A percentile compares a stretch with the other conserved stretches of the same genome.
phyloP scores from a whole-genome alignment of 768 basidiomycete species.

The Pleurotus cornucopiae region DNA sequence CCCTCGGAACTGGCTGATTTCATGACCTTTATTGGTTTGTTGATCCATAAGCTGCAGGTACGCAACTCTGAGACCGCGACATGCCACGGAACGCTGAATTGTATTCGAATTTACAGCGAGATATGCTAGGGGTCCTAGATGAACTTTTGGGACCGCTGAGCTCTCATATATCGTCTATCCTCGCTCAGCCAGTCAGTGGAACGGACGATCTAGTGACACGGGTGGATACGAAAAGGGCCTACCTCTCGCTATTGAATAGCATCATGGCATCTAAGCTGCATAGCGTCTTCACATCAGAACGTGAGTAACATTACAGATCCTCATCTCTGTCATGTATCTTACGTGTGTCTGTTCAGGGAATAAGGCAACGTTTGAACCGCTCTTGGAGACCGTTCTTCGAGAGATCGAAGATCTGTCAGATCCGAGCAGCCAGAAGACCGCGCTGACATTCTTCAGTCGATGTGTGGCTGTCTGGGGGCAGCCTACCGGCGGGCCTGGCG shows the following conservation, averaged over 20 bases:
- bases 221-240: conserved; percentile 82
- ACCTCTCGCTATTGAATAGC: conserved; percentile 76
- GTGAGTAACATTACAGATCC: conserved; percentile 39
- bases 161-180: conserved; percentile 70
- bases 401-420: conserved; percentile 78
- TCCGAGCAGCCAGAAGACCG: conserved; percentile 69
- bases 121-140: conserved; percentile 86
- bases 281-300: conserved; percentile 80
- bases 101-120: conserved; percentile 44
- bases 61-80: conserved; percentile 9
- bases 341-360: conserved; percentile 26
- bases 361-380: conserved; percentile 60
- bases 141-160: conserved; percentile 86
- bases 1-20: conserved; percentile 92
- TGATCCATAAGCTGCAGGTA: conserved; percentile 91
- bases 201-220: conserved; percentile 85
- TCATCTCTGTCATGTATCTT: background rate
- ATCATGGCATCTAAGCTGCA: conserved; percentile 81
- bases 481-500: conserved; percentile 28
- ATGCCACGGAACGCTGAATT: background rate
- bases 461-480: conserved; percentile 69
- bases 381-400: conserved; percentile 71
- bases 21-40: conserved; percentile 88
- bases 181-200: conserved; percentile 78
- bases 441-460: conserved; percentile 73